Evolutionary conservation across 2,329 filamentous ascomycete genomes (phyloP).

Genomic region (Fusarium verticillioides): DNA sequence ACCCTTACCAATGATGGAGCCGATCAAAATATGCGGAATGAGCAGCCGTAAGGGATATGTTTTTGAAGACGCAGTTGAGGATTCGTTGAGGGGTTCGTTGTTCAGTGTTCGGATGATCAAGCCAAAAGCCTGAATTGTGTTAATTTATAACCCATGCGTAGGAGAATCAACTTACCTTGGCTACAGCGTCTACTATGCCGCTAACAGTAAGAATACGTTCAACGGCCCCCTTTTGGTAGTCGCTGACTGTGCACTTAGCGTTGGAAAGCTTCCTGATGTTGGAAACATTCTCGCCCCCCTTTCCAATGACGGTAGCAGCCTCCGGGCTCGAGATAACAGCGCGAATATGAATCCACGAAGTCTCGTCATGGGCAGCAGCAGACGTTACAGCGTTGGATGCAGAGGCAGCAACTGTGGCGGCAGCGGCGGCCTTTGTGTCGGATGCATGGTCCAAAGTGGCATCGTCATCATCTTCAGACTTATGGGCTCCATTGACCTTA

Average conservation of each 20-base stretch:
- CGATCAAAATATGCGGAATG: slow-evolving; percentile 96
- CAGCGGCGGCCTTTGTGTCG: slow-evolving; percentile 55
- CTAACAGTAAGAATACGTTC: slow-evolving; percentile 98
- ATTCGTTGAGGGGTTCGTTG: slow-evolving; percentile 89
- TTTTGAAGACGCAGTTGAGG: slow-evolving; percentile 94
- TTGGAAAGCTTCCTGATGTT: slow-evolving; percentile 95
- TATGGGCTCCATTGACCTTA: slow-evolving; percentile 59
- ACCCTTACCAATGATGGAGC: slow-evolving; percentile 97
- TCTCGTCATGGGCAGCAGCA: slow-evolving; percentile 81
- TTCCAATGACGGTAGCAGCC: slow-evolving; percentile 97
- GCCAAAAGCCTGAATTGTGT: slow-evolving; percentile 80
- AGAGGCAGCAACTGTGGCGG: slow-evolving; percentile 52
- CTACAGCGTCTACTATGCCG: slow-evolving; percentile 93
- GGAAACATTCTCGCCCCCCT: slow-evolving; percentile 98
- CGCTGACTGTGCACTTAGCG: slow-evolving; percentile 98
- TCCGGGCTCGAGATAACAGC: slow-evolving; percentile 98
- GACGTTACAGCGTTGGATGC: slow-evolving; percentile 54
- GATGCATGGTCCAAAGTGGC: slow-evolving; percentile 46
- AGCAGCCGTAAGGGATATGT: slow-evolving; percentile 96
- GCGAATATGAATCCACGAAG: slow-evolving; percentile 95
- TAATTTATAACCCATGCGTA: slow-evolving; percentile 37
- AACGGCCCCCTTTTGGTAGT: slow-evolving; percentile 96
- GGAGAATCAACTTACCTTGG: slow-evolving; percentile 76
- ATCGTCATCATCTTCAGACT: slow-evolving; percentile 50
- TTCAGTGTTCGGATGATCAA: slow-evolving; percentile 98